Percentiles rank a stretch among this genome's conserved stretches.
Evolutionary conservation across 257 asterid genomes (phyloP).

Genomic region (Henckelia pumila): DNA sequence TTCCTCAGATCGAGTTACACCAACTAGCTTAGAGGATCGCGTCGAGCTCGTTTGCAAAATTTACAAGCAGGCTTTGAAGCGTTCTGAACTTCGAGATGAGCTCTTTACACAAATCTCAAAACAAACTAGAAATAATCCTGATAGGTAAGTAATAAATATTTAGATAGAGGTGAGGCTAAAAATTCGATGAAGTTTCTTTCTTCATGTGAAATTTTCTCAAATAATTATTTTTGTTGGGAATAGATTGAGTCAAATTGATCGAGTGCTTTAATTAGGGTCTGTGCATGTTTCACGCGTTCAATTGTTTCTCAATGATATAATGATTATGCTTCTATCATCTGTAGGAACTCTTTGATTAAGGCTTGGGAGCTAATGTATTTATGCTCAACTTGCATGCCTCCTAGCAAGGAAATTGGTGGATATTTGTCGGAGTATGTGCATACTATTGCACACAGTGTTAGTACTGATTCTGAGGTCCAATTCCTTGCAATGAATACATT

Average conservation of each 20-base stretch:
- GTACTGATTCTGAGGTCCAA: conserved; percentile 82
- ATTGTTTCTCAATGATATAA: background rate
- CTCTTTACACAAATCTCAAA: conserved; percentile 87
- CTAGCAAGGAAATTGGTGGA: conserved; percentile 93
- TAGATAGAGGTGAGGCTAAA: conserved; percentile 3
- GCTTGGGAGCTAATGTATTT: conserved; percentile 97
- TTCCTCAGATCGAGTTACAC: conserved; percentile 59
- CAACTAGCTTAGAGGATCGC: conserved; percentile 67
- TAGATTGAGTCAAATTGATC: background rate
- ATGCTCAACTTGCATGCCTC: conserved; percentile 97
- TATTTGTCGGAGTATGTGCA: conserved; percentile 83
- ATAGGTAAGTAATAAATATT: conserved; percentile 49
- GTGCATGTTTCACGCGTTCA: conserved; percentile 11
- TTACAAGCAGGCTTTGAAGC: conserved; percentile 86
- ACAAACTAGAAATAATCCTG: conserved; percentile 92
- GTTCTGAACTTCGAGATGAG: conserved; percentile 95
- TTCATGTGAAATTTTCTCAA: conserved; percentile 1
- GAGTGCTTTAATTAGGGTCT: conserved; percentile 6
- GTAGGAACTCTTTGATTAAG: conserved; percentile 68
- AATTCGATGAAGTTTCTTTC: conserved; percentile 4
- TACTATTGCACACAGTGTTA: conserved; percentile 61
- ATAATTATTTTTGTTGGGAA: conserved; percentile 11
- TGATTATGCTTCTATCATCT: conserved; percentile 21
- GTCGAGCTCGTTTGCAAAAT: conserved; percentile 82
- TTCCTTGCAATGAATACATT: conserved; percentile 73